phyloP scores from a whole-genome alignment of 148 eudicot species.

The Mesembryanthemum crystallinum region DNA sequence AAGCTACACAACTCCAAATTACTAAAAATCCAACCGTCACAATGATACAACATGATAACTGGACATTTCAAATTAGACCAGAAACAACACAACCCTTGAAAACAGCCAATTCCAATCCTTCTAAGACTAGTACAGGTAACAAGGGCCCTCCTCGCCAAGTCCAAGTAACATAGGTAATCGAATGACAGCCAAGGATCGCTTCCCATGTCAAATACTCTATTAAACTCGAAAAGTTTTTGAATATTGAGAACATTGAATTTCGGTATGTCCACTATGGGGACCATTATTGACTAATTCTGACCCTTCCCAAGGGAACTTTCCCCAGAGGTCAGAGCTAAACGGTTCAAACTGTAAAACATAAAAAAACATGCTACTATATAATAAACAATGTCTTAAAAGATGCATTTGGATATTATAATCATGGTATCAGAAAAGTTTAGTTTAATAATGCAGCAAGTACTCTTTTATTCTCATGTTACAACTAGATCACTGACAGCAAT shows the following conservation, averaged over 20 bases:
- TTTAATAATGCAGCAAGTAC: neutral
- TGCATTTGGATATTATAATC: conserved; percentile 3
- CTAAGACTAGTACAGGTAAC: neutral
- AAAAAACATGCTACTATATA: neutral
- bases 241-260: neutral
- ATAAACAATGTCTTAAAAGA: conserved; percentile 7
- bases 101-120: neutral
- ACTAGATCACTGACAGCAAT: conserved; percentile 30
- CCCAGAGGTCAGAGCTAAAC: neutral
- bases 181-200: neutral
- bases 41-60: neutral
- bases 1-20: neutral
- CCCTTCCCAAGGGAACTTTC: neutral
- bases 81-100: neutral
- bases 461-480: conserved; percentile 29
- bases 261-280: conserved; percentile 1
- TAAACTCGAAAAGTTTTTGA: neutral
- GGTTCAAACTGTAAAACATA: neutral
- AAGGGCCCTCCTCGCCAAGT: neutral
- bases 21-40: neutral
- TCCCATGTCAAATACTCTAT: neutral
- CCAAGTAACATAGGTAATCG: conserved; percentile 1
- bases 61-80: neutral
- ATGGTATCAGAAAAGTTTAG: conserved; percentile 2
- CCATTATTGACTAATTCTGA: conserved; percentile 6